A percentile compares a stretch with the other conserved stretches of the same genome.
These are phyloP conservation scores for Sporisorium scitamineum DNA, from an alignment of 1,284 basidiomycete species.

Conservation along the genomic window DNA sequence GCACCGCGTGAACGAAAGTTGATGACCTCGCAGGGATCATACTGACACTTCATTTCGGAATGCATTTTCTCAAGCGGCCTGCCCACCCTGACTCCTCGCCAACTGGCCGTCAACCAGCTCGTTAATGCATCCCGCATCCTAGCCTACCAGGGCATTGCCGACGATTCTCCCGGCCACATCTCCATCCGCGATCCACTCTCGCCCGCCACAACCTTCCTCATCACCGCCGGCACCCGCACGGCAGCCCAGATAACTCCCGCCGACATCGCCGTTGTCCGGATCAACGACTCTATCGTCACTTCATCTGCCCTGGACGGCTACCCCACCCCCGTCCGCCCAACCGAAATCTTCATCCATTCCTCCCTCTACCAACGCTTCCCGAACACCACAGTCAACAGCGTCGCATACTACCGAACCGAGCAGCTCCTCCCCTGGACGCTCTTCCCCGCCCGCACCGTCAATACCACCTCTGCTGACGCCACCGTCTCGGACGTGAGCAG, in stretches of 20 bases:
- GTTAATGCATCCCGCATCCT: slow-evolving; percentile 53
- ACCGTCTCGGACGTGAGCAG: slow-evolving; percentile 20
- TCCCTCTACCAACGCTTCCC: slow-evolving; percentile 45
- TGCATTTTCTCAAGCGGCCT: slow-evolving; percentile 11
- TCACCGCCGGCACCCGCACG: slow-evolving; percentile 25
- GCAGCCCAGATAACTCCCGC: slow-evolving; percentile 37
- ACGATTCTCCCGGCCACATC: slow-evolving; percentile 41
- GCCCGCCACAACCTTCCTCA: slow-evolving; percentile 31
- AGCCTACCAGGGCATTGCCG: slow-evolving; percentile 37
- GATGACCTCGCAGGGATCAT: too few species aligned
- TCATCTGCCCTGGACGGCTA: slow-evolving; percentile 33
- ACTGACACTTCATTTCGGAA: not conserved
- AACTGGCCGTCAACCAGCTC: slow-evolving; percentile 46
- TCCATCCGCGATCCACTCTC: slow-evolving; percentile 41
- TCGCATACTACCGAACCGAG: slow-evolving; percentile 39
- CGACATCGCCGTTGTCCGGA: slow-evolving; percentile 41
- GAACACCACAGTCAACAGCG: slow-evolving; percentile 42
- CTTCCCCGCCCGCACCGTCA: slow-evolving; percentile 10
- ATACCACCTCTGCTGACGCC: slow-evolving; percentile 3
- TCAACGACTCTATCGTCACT: slow-evolving; percentile 43
- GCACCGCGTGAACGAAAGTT: not conserved
- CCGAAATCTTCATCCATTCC: slow-evolving; percentile 45
- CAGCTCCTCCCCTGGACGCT: slow-evolving; percentile 43
- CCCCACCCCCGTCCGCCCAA: slow-evolving; percentile 23
- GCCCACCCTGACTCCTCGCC: slow-evolving; percentile 36